These are phyloP conservation scores for Allomyces macrogynus DNA, from an alignment of 192 early-diverging fungal genomes.

Conservation along the genomic window DNA sequence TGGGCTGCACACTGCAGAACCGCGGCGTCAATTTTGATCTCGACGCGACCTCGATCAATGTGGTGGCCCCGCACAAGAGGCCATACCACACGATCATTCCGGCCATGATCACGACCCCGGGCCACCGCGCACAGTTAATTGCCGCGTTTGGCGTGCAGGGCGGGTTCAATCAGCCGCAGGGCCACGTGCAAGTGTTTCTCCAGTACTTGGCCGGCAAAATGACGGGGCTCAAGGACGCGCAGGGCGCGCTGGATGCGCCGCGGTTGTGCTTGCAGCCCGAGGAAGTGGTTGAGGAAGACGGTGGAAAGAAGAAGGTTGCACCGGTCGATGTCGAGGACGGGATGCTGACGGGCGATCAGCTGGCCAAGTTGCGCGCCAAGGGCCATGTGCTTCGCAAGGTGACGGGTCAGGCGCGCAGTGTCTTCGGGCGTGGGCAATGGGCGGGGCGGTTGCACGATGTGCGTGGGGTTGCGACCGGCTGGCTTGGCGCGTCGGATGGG, in stretches of 20 bases:
- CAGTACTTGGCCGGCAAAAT: constrained; percentile 12
- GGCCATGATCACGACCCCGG: constrained; percentile 29
- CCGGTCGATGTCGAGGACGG: constrained; percentile 48
- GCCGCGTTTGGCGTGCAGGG: constrained; percentile 36
- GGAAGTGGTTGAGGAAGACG: not conserved
- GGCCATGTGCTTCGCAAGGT: constrained; percentile 25
- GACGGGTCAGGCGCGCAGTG: constrained; percentile 18
- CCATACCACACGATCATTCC: constrained; percentile 69
- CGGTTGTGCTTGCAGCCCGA: constrained; percentile 35
- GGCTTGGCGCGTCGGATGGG: constrained; percentile 31
- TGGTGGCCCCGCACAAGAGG: constrained; percentile 40
- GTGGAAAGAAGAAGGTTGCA: too few species aligned
- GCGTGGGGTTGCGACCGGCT: constrained; percentile 4
- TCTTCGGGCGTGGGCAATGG: constrained; percentile 59
- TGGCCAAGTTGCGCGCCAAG: constrained; percentile 12
- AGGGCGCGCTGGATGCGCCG: constrained; percentile 45
- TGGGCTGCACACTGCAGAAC: constrained; percentile 47
- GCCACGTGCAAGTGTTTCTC: constrained; percentile 57
- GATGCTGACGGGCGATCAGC: constrained; percentile 5
- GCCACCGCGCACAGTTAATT: constrained; percentile 1
- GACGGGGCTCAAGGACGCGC: constrained; percentile 20
- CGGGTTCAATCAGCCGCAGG: constrained; percentile 63
- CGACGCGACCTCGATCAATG: constrained; percentile 35
- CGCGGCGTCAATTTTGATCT: constrained; percentile 46
- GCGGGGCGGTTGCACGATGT: constrained; percentile 7